Evolutionary conservation across 106 monocot genomes (phyloP).

Genomic region (Amphibolis antarctica): DNA sequence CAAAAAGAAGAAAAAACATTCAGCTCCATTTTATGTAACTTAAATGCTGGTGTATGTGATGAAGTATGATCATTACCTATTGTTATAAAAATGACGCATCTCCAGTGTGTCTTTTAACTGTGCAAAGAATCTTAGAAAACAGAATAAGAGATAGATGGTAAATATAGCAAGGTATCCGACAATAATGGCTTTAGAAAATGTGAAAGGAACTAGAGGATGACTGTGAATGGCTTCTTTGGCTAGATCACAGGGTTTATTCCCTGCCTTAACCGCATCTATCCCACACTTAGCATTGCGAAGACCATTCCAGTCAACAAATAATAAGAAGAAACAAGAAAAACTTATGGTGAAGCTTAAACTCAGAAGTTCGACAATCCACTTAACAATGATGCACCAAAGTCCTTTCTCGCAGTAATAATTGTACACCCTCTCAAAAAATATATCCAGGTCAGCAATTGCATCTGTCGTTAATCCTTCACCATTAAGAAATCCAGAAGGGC

Average conservation of each 20-base stretch:
- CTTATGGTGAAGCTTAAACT: conserved; percentile 52
- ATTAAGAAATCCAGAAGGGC: conserved; percentile 73
- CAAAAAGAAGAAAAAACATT: conserved; percentile 11
- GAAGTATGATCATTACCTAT: conserved; percentile 31
- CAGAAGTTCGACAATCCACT: conserved; percentile 85
- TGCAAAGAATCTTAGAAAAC: conserved; percentile 81
- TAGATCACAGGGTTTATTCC: conserved; percentile 78
- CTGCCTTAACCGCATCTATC: conserved; percentile 84
- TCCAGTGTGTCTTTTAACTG: conserved; percentile 70
- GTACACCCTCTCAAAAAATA: conserved; percentile 82
- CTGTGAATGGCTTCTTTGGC: conserved; percentile 64
- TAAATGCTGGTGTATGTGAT: background rate
- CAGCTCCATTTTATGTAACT: background rate
- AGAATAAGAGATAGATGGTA: conserved; percentile 65
- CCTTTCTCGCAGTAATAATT: conserved; percentile 86
- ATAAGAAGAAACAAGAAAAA: conserved; percentile 78
- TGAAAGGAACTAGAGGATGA: conserved; percentile 84
- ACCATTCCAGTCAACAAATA: conserved; percentile 83
- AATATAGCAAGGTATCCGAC: conserved; percentile 74
- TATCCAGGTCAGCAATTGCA: conserved; percentile 80
- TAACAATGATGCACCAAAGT: conserved; percentile 67
- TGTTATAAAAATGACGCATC: conserved; percentile 62
- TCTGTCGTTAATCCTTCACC: conserved; percentile 54
- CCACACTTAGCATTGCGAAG: conserved; percentile 81
- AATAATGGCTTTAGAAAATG: conserved; percentile 62